phyloP scores from a whole-genome alignment of 2,329 filamentous ascomycete genomes.

The Talaromyces verruculosus region DNA sequence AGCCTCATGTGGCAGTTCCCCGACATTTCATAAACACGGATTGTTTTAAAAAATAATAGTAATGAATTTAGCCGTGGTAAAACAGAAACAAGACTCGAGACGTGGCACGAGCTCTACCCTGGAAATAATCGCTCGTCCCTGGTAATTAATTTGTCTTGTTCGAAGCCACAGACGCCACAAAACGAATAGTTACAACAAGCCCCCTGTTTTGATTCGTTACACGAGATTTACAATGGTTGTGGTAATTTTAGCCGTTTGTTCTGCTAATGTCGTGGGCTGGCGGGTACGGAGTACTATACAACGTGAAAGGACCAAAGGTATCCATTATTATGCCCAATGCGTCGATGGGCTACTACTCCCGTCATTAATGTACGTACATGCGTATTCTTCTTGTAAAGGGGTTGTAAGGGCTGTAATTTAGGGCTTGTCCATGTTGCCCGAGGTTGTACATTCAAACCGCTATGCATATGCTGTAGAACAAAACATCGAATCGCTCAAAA shows the following conservation, averaged over 20 bases:
- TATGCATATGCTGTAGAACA: slow-evolving; percentile 6
- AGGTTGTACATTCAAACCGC: neutral
- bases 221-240: neutral
- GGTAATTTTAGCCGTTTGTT: slow-evolving; percentile 10
- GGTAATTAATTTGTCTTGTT: neutral
- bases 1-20: neutral
- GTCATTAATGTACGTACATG: neutral
- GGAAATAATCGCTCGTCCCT: neutral
- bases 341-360: neutral
- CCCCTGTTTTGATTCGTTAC: neutral
- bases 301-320: neutral
- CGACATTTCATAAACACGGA: neutral
- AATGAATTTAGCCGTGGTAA: neutral
- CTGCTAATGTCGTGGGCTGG: neutral
- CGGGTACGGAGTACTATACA: neutral
- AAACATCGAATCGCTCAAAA: neutral
- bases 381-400: neutral
- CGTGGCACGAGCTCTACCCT: neutral
- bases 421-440: neutral
- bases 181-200: neutral
- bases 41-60: neutral
- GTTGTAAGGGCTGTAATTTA: neutral
- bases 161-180: slow-evolving; percentile 11
- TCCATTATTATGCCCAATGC: neutral
- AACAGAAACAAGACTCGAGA: neutral